Percentiles rank a stretch among this genome's conserved stretches.
These are phyloP conservation scores for Emergomyces orientalis DNA, from an alignment of 2,329 filamentous ascomycete species.

Conservation along the genomic window DNA sequence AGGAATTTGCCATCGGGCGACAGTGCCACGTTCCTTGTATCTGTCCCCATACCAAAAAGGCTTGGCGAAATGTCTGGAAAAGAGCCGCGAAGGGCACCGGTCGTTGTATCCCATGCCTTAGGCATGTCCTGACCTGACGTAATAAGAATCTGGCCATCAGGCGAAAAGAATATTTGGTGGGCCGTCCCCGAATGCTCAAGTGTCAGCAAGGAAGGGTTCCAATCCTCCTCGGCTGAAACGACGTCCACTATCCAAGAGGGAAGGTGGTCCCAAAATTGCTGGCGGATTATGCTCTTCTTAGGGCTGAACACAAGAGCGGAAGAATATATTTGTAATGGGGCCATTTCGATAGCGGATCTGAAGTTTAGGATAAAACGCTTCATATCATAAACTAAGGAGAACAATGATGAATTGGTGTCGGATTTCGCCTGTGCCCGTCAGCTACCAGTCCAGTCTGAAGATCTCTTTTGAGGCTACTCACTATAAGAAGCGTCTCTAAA, in stretches of 20 bases:
- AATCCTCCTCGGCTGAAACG: neutral
- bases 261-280: neutral
- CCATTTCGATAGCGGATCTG: neutral
- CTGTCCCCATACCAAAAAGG: neutral
- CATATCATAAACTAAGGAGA: neutral
- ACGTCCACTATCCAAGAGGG: neutral
- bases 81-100: neutral
- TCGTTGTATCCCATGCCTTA: neutral
- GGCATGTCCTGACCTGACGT: neutral
- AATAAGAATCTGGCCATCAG: neutral
- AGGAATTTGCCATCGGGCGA: neutral
- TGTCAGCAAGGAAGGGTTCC: neutral
- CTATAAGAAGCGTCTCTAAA: neutral
- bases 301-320: neutral
- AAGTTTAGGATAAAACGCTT: neutral
- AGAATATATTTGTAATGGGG: constrained; percentile 3
- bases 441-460: neutral
- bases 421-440: neutral
- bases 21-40: neutral
- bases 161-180: neutral
- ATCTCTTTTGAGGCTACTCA: neutral
- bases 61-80: neutral
- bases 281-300: neutral
- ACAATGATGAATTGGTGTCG: neutral
- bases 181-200: neutral